Evolutionary conservation across 2,329 filamentous ascomycete genomes (phyloP).

Genomic region (Samsoniella hepiali): DNA sequence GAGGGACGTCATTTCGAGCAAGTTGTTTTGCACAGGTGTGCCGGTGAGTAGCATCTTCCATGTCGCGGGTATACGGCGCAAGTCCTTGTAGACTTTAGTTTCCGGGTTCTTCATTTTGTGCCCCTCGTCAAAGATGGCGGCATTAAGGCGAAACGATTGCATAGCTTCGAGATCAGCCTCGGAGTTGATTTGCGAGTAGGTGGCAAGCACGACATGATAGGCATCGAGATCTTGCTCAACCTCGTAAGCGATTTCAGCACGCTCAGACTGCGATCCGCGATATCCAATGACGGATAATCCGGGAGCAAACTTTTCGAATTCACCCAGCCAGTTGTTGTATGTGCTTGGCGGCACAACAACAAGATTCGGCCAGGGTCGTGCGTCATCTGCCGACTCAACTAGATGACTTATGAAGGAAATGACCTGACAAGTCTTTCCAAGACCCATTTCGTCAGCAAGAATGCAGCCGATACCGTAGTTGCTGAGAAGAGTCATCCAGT

Average conservation of each 20-base stretch:
- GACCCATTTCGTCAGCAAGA: conserved; percentile 93
- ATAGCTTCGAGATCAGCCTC: conserved; percentile 50
- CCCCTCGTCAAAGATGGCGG: conserved; percentile 85
- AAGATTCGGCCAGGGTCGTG: conserved; percentile 65
- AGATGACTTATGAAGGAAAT: conserved; percentile 88
- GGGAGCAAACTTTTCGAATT: conserved; percentile 86
- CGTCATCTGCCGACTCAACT: conserved; percentile 52
- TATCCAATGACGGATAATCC: conserved; percentile 70
- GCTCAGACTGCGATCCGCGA: conserved; percentile 62
- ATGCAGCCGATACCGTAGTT: conserved; percentile 80
- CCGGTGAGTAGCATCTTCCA: conserved; percentile 75
- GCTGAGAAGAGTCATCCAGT: conserved; percentile 88
- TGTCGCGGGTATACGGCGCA: conserved; percentile 72
- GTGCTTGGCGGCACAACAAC: conserved; percentile 92
- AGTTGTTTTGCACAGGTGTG: conserved; percentile 90
- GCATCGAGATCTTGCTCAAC: conserved; percentile 61
- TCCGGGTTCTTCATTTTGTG: conserved; percentile 88
- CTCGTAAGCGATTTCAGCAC: conserved; percentile 63
- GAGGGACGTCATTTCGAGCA: conserved; percentile 85
- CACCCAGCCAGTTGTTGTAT: conserved; percentile 90
- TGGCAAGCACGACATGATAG: conserved; percentile 61
- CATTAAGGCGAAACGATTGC: conserved; percentile 46
- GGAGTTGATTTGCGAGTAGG: conserved; percentile 57
- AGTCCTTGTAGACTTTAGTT: conserved; percentile 74
- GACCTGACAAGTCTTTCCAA: conserved; percentile 95